Evolutionary conservation across 73 alveolate species (phyloP), one percentile per base, ranked within the genome.

Genomic region (Paramecium biaurelia): DNA sequence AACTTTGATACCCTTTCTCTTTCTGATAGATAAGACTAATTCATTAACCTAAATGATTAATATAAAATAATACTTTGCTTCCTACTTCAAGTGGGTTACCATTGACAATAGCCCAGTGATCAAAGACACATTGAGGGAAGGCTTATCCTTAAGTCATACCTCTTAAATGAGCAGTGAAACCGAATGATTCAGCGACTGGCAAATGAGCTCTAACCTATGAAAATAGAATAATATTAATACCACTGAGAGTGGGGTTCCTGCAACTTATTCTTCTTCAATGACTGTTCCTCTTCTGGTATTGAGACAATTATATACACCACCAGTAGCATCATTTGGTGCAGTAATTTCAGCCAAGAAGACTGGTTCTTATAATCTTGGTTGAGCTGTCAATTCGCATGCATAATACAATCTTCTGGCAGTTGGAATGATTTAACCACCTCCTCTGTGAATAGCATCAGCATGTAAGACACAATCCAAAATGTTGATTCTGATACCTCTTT

Each of bases 171-270:
- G 98, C 99, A 76, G 99, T 97, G 98, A 98, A 98, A 38, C 99
- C 99, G 97, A 98, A 98, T 10, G 99, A 97, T 95, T 98, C 99
- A 89, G 99, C 95, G 95, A 98, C 99, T 58, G 99, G 99, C 94
- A 98, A 93, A 97, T 97, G 97, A 20, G 99, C 99, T 94, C 97
- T 98, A 86, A 89, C 89, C 93, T 87, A 86, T 38, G 38, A 7
- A n/a, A 58, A 53, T 86, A 58, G 56, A 32, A 20, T 28, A 32
- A 28, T 23, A 14, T 4, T 28, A 14, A 12, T 41, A 95, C 96
- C 68, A 93, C 93, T 45, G 93, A 85, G 79, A 97, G 93, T 38
- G 99, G 98, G 57, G 98, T 95, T 85, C 98, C 98, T 72, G 68
- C 92, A 59, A 94, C 96, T 86, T 95, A 93, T 95, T 96, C 98